Percentiles rank a stretch among this genome's conserved stretches.
These are phyloP conservation scores for Nicotiana undulata DNA, from an alignment of 257 asterid species.

Conservation along the genomic window DNA sequence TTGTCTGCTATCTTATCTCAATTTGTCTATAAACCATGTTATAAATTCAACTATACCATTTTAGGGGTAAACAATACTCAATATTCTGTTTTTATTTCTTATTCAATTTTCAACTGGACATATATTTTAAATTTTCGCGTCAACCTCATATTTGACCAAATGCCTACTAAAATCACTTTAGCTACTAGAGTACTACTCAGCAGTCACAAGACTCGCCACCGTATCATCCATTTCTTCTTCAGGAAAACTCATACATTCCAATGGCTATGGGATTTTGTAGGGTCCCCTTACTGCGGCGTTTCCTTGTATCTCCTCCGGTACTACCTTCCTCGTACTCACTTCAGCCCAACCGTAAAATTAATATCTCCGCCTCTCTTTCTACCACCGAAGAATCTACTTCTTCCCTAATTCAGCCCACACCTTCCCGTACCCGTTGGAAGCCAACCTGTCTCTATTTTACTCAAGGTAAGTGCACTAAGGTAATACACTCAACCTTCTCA, in stretches of 20 bases:
- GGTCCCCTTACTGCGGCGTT: constrained; percentile 36
- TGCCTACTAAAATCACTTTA: too few species aligned
- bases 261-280: constrained; percentile 26
- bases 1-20: too few species aligned
- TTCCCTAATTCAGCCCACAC: constrained; percentile 20
- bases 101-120: too few species aligned
- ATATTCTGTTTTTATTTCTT: too few species aligned
- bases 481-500: constrained; percentile 10
- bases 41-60: too few species aligned
- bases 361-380: constrained; percentile 24
- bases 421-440: constrained; percentile 45
- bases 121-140: too few species aligned
- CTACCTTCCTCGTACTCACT: constrained; percentile 11
- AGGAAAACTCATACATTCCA: neutral
- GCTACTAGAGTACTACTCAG: too few species aligned
- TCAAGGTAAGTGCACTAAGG: constrained; percentile 87
- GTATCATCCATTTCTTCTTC: neutral
- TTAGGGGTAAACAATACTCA: too few species aligned
- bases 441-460: constrained; percentile 79
- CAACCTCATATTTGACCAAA: too few species aligned
- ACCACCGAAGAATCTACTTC: constrained; percentile 28
- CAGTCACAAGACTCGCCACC: neutral
- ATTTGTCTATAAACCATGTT: too few species aligned
- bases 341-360: constrained; percentile 13
- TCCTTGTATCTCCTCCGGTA: constrained; percentile 10